Evolutionary conservation across 371 early-diverging fungal genomes (phyloP).

Genomic region (Coemansia sp.): DNA sequence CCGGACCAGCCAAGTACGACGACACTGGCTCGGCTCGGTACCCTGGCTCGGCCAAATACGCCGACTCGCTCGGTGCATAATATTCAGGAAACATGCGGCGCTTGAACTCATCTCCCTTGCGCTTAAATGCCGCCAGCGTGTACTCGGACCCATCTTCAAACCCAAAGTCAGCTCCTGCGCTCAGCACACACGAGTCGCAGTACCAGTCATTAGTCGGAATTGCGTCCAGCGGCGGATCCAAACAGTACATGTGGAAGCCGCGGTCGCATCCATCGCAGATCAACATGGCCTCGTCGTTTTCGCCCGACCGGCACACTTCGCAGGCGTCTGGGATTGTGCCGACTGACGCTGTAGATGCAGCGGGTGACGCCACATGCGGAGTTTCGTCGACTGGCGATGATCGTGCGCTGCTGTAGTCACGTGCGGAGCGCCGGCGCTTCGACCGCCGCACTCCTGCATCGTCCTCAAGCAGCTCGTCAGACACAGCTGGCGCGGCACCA

Average conservation of each 20-base stretch:
- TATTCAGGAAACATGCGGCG: conserved; percentile 63
- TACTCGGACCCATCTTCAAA: conserved; percentile 86
- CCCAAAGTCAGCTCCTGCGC: conserved; percentile 84
- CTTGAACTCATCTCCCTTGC: conserved; percentile 79
- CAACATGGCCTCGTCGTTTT: conserved; percentile 65
- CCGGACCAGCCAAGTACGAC: conserved; percentile 31
- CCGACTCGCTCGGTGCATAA: conserved; percentile 16
- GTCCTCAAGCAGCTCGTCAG: background rate
- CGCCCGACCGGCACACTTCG: conserved; percentile 61
- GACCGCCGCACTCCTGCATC: conserved; percentile 22
- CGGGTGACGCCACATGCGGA: conserved; percentile 6
- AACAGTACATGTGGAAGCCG: conserved; percentile 78
- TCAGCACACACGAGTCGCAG: conserved; percentile 78
- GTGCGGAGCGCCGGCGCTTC: conserved; percentile 35
- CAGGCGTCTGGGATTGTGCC: conserved; percentile 55
- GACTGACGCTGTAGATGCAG: conserved; percentile 7
- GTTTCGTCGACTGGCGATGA: background rate
- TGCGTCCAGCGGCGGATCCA: conserved; percentile 61
- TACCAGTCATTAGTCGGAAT: conserved; percentile 82
- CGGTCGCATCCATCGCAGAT: conserved; percentile 87
- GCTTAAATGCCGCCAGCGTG: conserved; percentile 75
- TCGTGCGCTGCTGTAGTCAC: conserved; percentile 1
- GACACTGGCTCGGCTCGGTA: conserved; percentile 4
- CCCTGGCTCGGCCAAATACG: conserved; percentile 22
- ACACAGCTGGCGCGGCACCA: conserved; percentile 3